A percentile compares a stretch with the other conserved stretches of the same genome.
Evolutionary conservation across 257 asterid species (phyloP).

Genomic region (Gentiana dahurica): DNA sequence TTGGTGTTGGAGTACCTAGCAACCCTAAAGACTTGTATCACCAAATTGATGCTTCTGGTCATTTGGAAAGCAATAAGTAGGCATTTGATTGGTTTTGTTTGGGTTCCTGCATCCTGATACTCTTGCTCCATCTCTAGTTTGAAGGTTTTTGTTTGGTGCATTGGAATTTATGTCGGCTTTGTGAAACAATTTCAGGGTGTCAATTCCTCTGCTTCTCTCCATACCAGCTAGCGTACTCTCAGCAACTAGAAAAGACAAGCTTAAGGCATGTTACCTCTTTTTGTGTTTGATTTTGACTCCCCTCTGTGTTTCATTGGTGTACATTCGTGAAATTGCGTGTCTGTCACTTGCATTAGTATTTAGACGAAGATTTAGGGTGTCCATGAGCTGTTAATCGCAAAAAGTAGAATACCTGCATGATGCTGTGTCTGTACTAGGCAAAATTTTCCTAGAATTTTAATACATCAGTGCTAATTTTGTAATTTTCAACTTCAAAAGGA

Average conservation of each 20-base stretch:
- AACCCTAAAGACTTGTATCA: conserved; percentile 61
- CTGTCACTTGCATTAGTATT: too few species aligned
- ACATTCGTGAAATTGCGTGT: too few species aligned
- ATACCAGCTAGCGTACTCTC: conserved; percentile 79
- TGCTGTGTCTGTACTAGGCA: too few species aligned
- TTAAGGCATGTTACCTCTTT: conserved; percentile 45
- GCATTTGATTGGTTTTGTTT: conserved; percentile 6
- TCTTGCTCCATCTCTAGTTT: background rate
- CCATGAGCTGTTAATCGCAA: too few species aligned
- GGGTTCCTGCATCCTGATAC: background rate
- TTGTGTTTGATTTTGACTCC: too few species aligned
- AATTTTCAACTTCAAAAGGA: too few species aligned
- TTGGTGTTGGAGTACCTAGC: conserved; percentile 83
- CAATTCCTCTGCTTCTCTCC: conserved; percentile 74
- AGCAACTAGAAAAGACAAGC: conserved; percentile 59
- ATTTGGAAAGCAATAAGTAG: conserved; percentile 67
- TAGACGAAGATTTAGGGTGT: too few species aligned
- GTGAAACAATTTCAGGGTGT: conserved; percentile 40
- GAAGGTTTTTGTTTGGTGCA: background rate
- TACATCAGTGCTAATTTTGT: too few species aligned
- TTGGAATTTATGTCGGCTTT: background rate
- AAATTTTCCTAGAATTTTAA: too few species aligned
- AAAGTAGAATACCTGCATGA: too few species aligned
- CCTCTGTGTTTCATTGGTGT: too few species aligned
- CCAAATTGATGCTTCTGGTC: conserved; percentile 76